Conservation (phyloP, 2,329 filamentous ascomycete genomes). For the Mariannaea elegans region DNA sequence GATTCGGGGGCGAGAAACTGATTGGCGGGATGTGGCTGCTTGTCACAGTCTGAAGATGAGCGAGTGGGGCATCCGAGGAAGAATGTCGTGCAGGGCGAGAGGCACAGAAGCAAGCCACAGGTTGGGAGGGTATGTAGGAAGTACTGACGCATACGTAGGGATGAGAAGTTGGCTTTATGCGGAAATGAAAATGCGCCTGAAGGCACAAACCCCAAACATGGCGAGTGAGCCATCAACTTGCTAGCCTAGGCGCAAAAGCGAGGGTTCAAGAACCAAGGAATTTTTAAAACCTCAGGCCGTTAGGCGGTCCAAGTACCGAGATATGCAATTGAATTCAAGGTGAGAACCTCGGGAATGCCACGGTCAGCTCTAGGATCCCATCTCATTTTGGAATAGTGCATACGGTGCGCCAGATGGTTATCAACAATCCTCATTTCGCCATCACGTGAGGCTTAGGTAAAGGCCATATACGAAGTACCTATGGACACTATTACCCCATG, state of each 20-base stretch:
- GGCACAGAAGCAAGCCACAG: conserved; percentile 34
- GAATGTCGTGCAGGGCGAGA: conserved; percentile 39
- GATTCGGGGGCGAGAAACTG: conserved; percentile 4
- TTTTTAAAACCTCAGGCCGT: conserved; percentile 12
- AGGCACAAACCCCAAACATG: too few relatives aligned
- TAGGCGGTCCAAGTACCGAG: conserved; percentile 36
- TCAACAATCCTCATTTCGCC: neutral
- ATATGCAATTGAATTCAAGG: conserved; percentile 26
- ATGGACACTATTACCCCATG: neutral
- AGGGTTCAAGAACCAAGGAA: conserved; percentile 21
- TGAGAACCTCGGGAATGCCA: conserved; percentile 39
- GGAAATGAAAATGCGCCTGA: too few relatives aligned
- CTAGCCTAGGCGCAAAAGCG: neutral
- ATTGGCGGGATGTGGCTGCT: conserved; percentile 31
- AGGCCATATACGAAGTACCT: neutral
- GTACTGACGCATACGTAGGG: too few relatives aligned
- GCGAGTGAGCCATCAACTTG: neutral
- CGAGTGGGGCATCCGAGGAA: conserved; percentile 33
- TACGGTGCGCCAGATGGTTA: neutral
- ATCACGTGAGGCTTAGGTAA: conserved; percentile 15
- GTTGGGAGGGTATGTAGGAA: too few relatives aligned
- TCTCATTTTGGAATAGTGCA: conserved; percentile 14
- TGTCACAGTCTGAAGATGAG: conserved; percentile 32
- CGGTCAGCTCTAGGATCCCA: conserved; percentile 13
- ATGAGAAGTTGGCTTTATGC: too few relatives aligned